These are phyloP conservation scores for Nitzschia sp. DNA, from an alignment of 108 stramenopile species.

Conservation along the genomic window DNA sequence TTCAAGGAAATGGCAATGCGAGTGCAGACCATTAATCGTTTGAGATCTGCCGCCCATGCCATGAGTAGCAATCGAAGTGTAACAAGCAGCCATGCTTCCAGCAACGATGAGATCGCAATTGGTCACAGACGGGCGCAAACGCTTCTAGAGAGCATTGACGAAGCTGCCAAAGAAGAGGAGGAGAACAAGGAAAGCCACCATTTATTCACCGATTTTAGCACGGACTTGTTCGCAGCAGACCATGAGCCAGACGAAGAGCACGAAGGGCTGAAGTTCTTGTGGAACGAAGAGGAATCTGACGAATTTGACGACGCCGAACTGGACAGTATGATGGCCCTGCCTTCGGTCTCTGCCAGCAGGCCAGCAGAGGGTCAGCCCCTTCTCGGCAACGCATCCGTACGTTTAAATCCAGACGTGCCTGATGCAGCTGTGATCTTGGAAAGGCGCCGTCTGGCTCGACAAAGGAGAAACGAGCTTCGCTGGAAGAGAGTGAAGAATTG, in stretches of 20 bases:
- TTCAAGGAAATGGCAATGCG: conserved; percentile 17
- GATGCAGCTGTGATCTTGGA: neutral
- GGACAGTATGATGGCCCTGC: neutral
- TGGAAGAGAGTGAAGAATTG: neutral
- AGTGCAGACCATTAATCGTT: neutral
- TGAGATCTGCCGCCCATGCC: no score
- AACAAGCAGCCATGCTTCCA: neutral
- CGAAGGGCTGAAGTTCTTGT: conserved; percentile 3
- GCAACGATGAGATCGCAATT: neutral
- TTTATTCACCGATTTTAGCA: neutral
- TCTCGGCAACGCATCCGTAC: neutral
- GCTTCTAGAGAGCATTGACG: conserved; percentile 14
- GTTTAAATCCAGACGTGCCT: neutral
- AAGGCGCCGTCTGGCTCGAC: neutral
- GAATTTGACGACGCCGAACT: neutral
- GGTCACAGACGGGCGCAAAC: conserved; percentile 16
- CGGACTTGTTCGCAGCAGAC: neutral
- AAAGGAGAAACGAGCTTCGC: neutral
- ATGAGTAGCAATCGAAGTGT: neutral
- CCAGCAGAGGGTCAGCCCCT: conserved; percentile 1
- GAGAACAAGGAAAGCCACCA: neutral
- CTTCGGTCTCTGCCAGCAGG: neutral
- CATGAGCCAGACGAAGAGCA: no score
- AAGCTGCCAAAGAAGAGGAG: neutral
- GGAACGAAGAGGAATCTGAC: neutral